A percentile compares a stretch with the other conserved stretches of the same genome.
These are phyloP conservation scores for Chlamydomonas eustigma DNA, from an alignment of 139 green algal species.

Conservation along the genomic window DNA sequence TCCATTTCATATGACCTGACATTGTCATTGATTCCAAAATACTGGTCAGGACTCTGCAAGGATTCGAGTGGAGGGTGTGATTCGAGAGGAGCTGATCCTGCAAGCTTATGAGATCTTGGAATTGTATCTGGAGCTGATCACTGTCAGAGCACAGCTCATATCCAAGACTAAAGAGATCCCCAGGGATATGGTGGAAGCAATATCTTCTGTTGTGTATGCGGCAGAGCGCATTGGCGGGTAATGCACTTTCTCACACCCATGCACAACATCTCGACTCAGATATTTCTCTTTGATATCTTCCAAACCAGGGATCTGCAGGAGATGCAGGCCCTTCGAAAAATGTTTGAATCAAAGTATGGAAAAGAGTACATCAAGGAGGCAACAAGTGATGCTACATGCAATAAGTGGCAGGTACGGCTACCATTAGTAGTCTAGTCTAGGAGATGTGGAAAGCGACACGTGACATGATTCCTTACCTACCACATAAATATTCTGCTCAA, in stretches of 20 bases:
- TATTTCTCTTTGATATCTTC: no score
- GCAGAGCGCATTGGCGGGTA: conserved; percentile 33
- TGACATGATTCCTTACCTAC: no score
- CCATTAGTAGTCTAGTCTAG: no score
- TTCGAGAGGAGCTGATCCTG: conserved; percentile 68
- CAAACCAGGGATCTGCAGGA: conserved; percentile 2
- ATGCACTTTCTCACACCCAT: no score
- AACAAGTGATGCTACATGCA: neutral
- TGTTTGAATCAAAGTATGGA: conserved; percentile 11
- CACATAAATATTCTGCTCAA: no score
- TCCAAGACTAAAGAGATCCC: conserved; percentile 68
- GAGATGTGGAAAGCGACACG: no score
- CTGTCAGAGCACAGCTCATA: conserved; percentile 70
- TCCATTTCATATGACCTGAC: no score
- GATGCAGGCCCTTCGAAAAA: neutral
- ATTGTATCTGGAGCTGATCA: conserved; percentile 87
- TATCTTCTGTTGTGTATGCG: conserved; percentile 56
- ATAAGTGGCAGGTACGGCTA: neutral
- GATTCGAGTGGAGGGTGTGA: conserved; percentile 84
- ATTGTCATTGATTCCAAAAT: no score
- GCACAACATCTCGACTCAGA: no score
- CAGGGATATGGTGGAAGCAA: conserved; percentile 68
- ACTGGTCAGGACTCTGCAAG: conserved; percentile 63
- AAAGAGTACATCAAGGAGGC: neutral
- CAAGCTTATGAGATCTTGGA: conserved; percentile 84